Conservation (phyloP, 2,329 filamentous ascomycete species). For the Paraphoma sp. region DNA sequence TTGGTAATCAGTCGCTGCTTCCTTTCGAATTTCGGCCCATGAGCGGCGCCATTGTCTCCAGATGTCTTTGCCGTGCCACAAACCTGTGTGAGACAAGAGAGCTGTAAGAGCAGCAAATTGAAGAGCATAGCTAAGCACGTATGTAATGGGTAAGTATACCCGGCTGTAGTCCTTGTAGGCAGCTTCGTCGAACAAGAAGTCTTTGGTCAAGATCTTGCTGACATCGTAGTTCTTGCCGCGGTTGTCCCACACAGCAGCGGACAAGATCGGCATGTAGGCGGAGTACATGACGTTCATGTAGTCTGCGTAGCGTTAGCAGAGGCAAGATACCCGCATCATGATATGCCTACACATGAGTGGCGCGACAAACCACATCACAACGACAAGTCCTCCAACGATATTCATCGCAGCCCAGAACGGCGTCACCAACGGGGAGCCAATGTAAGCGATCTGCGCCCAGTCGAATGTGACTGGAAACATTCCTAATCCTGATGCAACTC, state of each 20-base stretch:
- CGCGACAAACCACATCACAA: conserved; percentile 86
- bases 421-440: conserved; percentile 82
- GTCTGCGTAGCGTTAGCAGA: conserved; percentile 50
- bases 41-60: conserved; percentile 77
- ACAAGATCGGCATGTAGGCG: conserved; percentile 86
- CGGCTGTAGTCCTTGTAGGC: conserved; percentile 83
- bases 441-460: conserved; percentile 89
- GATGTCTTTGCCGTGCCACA: conserved; percentile 86
- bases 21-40: conserved; percentile 64
- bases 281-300: conserved; percentile 82
- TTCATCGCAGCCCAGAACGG: conserved; percentile 89
- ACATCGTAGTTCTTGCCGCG: conserved; percentile 81
- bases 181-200: conserved; percentile 78
- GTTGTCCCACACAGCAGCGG: conserved; percentile 85
- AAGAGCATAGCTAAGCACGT: conserved; percentile 83
- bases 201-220: conserved; percentile 75
- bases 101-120: conserved; percentile 85
- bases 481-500: conserved; percentile 82
- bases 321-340: background rate
- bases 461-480: conserved; percentile 88
- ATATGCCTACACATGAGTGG: conserved; percentile 68
- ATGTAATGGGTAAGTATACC: conserved; percentile 86
- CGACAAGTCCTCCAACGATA: conserved; percentile 77
- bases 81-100: conserved; percentile 78
- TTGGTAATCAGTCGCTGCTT: conserved; percentile 39